Conservation (phyloP, 331 rosid species). For the Telfairia occidentalis region DNA sequence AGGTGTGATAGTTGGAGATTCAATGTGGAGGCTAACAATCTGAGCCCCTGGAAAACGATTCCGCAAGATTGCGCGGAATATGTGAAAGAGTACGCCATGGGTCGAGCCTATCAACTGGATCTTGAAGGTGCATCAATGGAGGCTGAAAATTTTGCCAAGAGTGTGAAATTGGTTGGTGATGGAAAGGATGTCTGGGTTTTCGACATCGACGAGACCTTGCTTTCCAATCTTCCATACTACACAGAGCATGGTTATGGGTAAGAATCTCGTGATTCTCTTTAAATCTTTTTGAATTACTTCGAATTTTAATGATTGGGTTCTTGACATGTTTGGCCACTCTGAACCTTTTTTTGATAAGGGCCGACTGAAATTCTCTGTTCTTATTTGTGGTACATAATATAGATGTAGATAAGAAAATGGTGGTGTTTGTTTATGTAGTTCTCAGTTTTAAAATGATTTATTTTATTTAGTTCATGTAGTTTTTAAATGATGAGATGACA, state of each 20-base stretch:
- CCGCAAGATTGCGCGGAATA: slow-evolving; percentile 52
- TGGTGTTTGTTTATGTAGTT: background rate
- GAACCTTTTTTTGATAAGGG: background rate
- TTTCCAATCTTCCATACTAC: slow-evolving; percentile 85
- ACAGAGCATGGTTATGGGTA: slow-evolving; percentile 71
- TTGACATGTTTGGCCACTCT: background rate
- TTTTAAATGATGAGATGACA: background rate
- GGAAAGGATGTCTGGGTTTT: slow-evolving; percentile 78
- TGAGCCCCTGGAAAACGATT: slow-evolving; percentile 51
- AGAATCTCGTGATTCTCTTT: background rate
- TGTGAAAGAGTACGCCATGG: slow-evolving; percentile 53
- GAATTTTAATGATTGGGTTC: background rate
- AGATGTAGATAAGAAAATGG: background rate
- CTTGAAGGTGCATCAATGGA: slow-evolving; percentile 46
- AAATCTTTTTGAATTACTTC: background rate
- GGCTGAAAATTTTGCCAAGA: slow-evolving; percentile 42
- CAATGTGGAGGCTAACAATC: slow-evolving; percentile 68
- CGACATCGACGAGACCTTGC: slow-evolving; percentile 87
- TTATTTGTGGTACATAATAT: background rate
- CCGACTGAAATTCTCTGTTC: background rate
- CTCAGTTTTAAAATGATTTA: background rate
- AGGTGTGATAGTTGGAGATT: slow-evolving; percentile 72
- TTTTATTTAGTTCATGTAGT: background rate
- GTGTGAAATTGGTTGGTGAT: slow-evolving; percentile 36
- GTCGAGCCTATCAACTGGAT: slow-evolving; percentile 41